These are phyloP conservation scores for Lolium rigidum DNA, from an alignment of 176 grass and related monocot genomes.

Conservation along the genomic window DNA sequence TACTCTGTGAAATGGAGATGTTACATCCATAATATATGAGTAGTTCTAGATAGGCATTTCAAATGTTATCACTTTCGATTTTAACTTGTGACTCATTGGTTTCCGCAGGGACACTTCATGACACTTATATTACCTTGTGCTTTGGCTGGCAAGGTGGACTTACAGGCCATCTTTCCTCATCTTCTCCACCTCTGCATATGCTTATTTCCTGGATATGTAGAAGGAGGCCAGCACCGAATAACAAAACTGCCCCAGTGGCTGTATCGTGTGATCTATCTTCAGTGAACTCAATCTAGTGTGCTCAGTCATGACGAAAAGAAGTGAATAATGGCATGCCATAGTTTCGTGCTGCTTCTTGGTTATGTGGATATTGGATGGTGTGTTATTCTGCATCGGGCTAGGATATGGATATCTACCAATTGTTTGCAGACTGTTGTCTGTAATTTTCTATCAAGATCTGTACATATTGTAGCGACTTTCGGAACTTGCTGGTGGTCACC, in stretches of 20 bases:
- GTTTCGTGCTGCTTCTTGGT: neutral
- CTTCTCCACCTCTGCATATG: neutral
- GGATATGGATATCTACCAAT: conserved; percentile 17
- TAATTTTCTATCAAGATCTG: neutral
- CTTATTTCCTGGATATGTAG: conserved; percentile 12
- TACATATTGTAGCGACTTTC: neutral
- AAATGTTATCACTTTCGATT: neutral
- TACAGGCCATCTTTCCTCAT: conserved; percentile 18
- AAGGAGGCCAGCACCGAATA: conserved; percentile 33
- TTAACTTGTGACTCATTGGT: neutral
- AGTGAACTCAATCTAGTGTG: neutral
- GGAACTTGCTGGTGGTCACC: conserved; percentile 20
- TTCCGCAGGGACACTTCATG: conserved; percentile 39
- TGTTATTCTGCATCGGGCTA: conserved; percentile 4
- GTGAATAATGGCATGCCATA: conserved; percentile 5
- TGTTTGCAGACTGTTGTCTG: conserved; percentile 31
- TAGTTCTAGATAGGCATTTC: neutral
- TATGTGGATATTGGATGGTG: neutral
- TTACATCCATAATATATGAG: conserved; percentile 1
- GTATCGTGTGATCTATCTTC: neutral
- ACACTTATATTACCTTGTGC: conserved; percentile 33
- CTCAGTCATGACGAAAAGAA: neutral
- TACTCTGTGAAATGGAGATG: neutral
- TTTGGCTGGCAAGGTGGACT: conserved; percentile 24
- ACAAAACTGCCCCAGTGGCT: neutral